Percentiles rank a stretch among this genome's conserved stretches.
These are phyloP conservation scores for Phytophthora sojae DNA, from an alignment of 352 stramenopile genomes.

Conservation along the genomic window DNA sequence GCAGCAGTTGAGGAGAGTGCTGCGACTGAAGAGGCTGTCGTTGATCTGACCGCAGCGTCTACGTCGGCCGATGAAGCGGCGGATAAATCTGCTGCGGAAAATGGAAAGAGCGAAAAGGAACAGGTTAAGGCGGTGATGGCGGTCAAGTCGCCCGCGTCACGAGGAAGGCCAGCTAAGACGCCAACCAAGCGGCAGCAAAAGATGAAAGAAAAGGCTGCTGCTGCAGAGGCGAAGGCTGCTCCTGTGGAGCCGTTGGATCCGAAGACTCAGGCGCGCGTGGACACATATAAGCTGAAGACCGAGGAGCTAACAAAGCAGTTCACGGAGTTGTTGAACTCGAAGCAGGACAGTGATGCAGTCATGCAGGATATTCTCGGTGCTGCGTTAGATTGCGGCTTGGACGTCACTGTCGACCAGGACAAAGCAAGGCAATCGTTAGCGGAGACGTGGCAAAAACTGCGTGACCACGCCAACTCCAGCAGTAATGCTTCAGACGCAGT, in stretches of 20 bases:
- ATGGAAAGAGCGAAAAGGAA: not conserved
- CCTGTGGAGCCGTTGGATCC: conserved; percentile 55
- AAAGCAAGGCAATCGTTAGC: conserved; percentile 20
- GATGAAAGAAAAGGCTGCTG: conserved; percentile 37
- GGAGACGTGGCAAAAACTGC: conserved; percentile 41
- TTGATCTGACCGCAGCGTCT: conserved; percentile 30
- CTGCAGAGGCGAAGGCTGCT: conserved; percentile 21
- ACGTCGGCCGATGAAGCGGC: conserved; percentile 1
- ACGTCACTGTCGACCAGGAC: conserved; percentile 34
- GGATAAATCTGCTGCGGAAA: conserved; percentile 7
- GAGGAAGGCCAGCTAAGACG: conserved; percentile 10
- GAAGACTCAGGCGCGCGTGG: conserved; percentile 64
- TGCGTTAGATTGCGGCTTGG: conserved; percentile 58
- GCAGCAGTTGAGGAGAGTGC: not conserved
- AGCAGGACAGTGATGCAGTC: conserved; percentile 37
- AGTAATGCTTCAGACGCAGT: conserved; percentile 28
- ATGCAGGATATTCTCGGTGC: conserved; percentile 82
- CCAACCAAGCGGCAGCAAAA: conserved; percentile 38
- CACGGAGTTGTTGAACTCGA: conserved; percentile 40
- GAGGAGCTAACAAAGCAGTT: conserved; percentile 71
- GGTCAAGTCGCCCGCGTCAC: conserved; percentile 5
- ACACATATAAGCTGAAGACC: conserved; percentile 79
- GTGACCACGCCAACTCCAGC: conserved; percentile 15
- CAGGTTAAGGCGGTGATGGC: conserved; percentile 23
- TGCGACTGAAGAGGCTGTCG: conserved; percentile 4